Base-by-base conservation (phyloP, 2,329 filamentous ascomycete genomes). In the Cyphellophora europaea region DNA sequence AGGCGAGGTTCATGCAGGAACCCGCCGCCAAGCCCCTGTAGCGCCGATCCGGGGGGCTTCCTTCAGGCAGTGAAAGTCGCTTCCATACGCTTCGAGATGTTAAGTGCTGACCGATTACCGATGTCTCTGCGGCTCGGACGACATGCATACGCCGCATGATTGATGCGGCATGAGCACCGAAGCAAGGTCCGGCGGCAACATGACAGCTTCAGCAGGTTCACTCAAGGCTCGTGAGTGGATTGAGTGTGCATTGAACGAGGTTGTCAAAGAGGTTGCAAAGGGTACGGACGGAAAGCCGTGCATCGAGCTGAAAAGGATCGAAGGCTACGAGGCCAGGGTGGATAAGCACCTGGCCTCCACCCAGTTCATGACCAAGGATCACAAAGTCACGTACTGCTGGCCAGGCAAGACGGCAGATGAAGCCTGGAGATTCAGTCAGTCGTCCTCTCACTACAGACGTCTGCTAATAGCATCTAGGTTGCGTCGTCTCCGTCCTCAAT, bases 371-470 rank as follows among this genome's bases (percentile, higher is more conserved):
- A 43, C 19, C 12, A 41, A 30, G 21, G 36, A 41, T 6, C 41
- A 47, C 8, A 30, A 42, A 19, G 45, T 52, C 4, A 58, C 50
- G n/a, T 65, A 65, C 37, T 63, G 53, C 14, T 78, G 73, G 52
- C 74, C 74, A 10, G 74, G 72, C 11, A 68, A 57, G 38, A 69
- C 59, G 33, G 56, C 57, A 3, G 60, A 68, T 36, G 74, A 78
- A 50, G 71, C 72, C 11, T 75, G 72, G 72, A 67, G 67, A 48
- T 73, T 73, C 44, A 62, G 69, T 72, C 49, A 42, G 52, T 36
- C 23, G 18, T 11, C 8, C 4, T 19, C 27, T 14, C 41, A 43
- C 49, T 32, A 48, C n/a, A 33, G 25, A 11, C 33, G 14, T 37
- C n/a, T 16, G 11, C 21, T 33, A 4, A 38, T 33, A 11, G 17